Evolutionary conservation across 148 eudicot species (phyloP), one percentile per base, ranked within the genome.

Genomic region (Vaccinium vitisidaea): DNA sequence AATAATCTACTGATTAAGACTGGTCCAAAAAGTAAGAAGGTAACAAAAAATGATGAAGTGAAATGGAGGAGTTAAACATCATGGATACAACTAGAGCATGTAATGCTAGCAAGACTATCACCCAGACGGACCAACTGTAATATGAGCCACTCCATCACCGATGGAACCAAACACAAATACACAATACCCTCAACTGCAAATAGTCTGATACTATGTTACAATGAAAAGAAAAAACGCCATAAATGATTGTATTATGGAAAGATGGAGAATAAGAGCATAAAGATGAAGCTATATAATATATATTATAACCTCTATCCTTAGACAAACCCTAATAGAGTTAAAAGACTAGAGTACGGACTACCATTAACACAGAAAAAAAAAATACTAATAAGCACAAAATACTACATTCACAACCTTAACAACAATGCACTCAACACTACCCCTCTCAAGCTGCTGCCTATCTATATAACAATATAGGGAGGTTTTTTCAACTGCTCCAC

Each of bases 1-100:
- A 88, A 13, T 16, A 84, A 52, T 82, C 23, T 21, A 76, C 21
- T 85, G 32, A 30, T 84, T 77, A 82, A 5, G 84, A 84, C 36
- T 8, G 21, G 58, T 65, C n/a, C 50, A 71, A 55, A 53, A 65
- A 69, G 32, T 46, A 87, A 27, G 74, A 79, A 2, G 32, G n/a
- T 6, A 78, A 53, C 21, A 84, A 5, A 27, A 77, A 85, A 27
- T 36, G 6, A 74, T 19, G 30, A 30, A 83, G 67, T 21, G 49
- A 16, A 7, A 54, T 80, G 23, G 32, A 82, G 27, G 52, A 54
- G 23, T 10, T 53, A 77, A 46, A 75, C 48, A 48, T 8, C 2
- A 12, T 12, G 10, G 36, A 63, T 23, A 32, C 32, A 56, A 84
- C 55, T 63, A n/a, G 36, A 21, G 58, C 81, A 84, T 58, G 81